Evolutionary conservation across 768 basidiomycete genomes (phyloP), one percentile per base, ranked within the genome.

Genomic region (Trametes meyenii): DNA sequence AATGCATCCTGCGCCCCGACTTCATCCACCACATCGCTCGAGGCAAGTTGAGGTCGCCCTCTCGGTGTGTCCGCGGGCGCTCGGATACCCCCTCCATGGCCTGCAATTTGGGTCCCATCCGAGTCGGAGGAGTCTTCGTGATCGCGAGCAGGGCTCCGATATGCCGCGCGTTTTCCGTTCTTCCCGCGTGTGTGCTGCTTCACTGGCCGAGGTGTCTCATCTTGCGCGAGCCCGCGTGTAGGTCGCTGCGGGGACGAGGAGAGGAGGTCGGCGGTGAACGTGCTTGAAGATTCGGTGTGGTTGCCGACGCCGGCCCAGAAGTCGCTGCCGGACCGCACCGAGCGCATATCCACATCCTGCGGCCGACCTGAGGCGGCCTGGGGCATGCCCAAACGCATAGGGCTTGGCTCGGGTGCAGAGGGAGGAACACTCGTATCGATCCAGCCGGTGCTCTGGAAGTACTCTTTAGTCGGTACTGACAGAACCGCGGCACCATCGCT

Each of bases 401-500:
- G 29, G 45, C 55, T 56, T 50, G 17, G 64, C 65, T 53, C 69
- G 61, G 44, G 60, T 50, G 69, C 59, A 24, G 72, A 57, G 40
- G 51, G 54, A 36, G 73, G 67, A 1, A 75, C 59, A 6, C 49
- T 26, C 42, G 64, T 50, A 60, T 86, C 86, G 2, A 88, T 83
- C 90, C 92, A 94, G 1, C 88, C 86, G 0, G 90, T 91, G 65
- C 86, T 87, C 65, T 94, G 92, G 70, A 92, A 90, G 72, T 94
- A 94, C 67, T 94, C 92, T 65, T 83, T 83, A 0, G 92, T 93
- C 0, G 92, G 92, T 7, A 94, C 73, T 16, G 89, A 91, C 55
- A 94, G 81, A 4, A 90, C 86, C 0, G 92, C 92, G 1, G 88
- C 89, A 12, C 92, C 92, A 50, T 90, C 88, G 23, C 80, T 77